phyloP scores from a whole-genome alignment of 176 grass and related monocot genomes.

The Cenchrus purpureus region DNA sequence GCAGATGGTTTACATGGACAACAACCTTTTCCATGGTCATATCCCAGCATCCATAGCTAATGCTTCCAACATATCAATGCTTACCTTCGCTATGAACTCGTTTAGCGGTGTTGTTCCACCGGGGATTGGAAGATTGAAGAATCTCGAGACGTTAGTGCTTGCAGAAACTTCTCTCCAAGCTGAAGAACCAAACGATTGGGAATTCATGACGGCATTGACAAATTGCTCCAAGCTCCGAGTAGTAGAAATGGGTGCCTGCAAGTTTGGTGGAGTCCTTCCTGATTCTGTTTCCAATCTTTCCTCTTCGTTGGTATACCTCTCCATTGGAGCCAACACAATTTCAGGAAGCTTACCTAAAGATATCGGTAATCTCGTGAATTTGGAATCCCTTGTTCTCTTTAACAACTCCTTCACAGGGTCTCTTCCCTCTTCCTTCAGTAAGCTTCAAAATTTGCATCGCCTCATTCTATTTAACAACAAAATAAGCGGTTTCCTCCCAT shows the following conservation, averaged over 20 bases:
- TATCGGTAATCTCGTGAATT: constrained; percentile 30
- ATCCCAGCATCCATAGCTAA: background rate
- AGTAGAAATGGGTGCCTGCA: background rate
- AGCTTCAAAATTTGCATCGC: constrained; percentile 4
- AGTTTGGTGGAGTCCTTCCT: constrained; percentile 28
- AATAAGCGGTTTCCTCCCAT: constrained; percentile 8
- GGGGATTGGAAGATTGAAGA: background rate
- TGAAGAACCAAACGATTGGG: constrained; percentile 11
- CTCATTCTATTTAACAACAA: background rate
- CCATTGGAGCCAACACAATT: background rate
- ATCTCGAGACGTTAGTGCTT: background rate
- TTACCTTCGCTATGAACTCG: background rate
- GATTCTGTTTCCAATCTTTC: constrained; percentile 31
- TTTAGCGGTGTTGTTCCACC: background rate
- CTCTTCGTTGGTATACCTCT: background rate
- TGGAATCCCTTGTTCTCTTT: background rate
- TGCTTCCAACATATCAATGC: background rate
- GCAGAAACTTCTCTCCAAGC: background rate
- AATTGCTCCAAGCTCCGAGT: constrained; percentile 23
- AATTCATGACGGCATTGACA: constrained; percentile 31
- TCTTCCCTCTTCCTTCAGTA: constrained; percentile 45
- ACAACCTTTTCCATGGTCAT: background rate
- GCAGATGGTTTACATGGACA: background rate
- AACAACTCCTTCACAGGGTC: constrained; percentile 31
- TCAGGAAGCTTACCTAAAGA: constrained; percentile 28